Evolutionary conservation across 2,329 filamentous ascomycete genomes (phyloP).

Genomic region (Aspergillus sp.): DNA sequence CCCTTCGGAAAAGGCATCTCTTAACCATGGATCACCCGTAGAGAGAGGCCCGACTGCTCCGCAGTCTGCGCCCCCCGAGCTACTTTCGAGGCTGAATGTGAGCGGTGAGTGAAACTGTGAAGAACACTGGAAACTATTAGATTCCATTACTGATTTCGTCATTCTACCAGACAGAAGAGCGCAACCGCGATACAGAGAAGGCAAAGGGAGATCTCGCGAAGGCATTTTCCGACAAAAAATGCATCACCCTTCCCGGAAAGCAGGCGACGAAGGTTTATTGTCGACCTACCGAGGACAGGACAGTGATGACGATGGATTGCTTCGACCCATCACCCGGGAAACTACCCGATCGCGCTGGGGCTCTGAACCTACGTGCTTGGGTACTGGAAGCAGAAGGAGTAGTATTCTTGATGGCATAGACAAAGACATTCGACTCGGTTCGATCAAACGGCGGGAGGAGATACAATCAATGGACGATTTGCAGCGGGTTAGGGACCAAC

Average conservation of each 20-base stretch:
- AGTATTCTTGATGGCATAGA: constrained; percentile 30
- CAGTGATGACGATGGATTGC: constrained; percentile 30
- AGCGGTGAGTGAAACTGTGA: constrained; percentile 3
- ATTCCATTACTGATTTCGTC: constrained; percentile 21
- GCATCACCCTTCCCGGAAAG: constrained; percentile 32
- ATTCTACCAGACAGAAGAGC: constrained; percentile 6
- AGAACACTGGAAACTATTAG: not conserved
- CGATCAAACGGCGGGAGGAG: constrained; percentile 27
- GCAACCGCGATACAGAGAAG: constrained; percentile 22
- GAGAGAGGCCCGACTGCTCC: constrained; percentile 17
- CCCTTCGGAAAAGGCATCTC: constrained; percentile 2
- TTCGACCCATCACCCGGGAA: constrained; percentile 32
- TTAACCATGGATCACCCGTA: constrained; percentile 26
- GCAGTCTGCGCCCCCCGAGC: constrained; percentile 10
- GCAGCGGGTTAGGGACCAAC: constrained; percentile 53
- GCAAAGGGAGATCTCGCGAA: constrained; percentile 31
- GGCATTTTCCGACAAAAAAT: constrained; percentile 32
- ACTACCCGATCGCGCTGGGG: constrained; percentile 34
- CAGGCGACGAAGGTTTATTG: constrained; percentile 30
- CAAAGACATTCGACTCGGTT: constrained; percentile 26
- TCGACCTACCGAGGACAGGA: constrained; percentile 36
- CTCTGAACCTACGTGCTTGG: constrained; percentile 31
- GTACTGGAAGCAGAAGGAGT: constrained; percentile 27
- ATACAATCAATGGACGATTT: constrained; percentile 37
- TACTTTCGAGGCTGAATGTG: constrained; percentile 18